Conservation (phyloP, 148 eudicot species). For the Linanthus parryae region DNA sequence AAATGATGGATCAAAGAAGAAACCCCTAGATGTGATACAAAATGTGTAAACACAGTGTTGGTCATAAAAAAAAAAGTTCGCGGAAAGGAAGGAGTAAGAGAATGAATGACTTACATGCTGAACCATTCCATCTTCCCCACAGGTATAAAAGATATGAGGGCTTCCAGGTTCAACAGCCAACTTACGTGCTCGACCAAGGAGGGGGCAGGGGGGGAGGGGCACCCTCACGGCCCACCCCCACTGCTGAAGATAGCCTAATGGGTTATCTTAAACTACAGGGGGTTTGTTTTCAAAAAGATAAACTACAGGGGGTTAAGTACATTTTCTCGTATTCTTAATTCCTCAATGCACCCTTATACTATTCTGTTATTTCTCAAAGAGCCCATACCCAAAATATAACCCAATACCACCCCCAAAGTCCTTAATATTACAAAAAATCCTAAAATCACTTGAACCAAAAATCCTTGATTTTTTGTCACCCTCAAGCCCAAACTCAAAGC, state of each 20-base stretch:
- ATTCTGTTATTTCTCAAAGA: constrained; percentile 28
- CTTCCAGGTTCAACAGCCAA: constrained; percentile 81
- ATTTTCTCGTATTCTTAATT: not conserved
- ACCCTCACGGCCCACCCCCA: no score
- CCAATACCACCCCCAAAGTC: constrained; percentile 45
- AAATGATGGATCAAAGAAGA: no score
- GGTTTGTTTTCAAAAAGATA: constrained; percentile 18
- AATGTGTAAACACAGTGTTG: no score
- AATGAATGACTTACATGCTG: constrained; percentile 64
- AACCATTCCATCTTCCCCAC: constrained; percentile 85
- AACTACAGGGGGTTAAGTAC: not conserved
- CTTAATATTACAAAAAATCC: constrained; percentile 70
- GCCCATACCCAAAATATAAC: constrained; percentile 68
- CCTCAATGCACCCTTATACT: not conserved
- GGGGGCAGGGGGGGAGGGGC: no score
- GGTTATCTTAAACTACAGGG: constrained; percentile 52
- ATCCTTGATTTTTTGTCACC: constrained; percentile 63
- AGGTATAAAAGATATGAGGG: constrained; percentile 68
- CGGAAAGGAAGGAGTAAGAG: no score
- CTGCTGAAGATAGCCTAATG: constrained; percentile 43
- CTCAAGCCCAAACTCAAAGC: constrained; percentile 44
- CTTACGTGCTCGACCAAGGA: constrained; percentile 64
- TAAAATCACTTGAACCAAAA: constrained; percentile 78
- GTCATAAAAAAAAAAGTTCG: no score
- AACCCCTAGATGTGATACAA: no score